phyloP scores from a whole-genome alignment of 805 yeast species.

The Cyberlindnera saturnus region DNA sequence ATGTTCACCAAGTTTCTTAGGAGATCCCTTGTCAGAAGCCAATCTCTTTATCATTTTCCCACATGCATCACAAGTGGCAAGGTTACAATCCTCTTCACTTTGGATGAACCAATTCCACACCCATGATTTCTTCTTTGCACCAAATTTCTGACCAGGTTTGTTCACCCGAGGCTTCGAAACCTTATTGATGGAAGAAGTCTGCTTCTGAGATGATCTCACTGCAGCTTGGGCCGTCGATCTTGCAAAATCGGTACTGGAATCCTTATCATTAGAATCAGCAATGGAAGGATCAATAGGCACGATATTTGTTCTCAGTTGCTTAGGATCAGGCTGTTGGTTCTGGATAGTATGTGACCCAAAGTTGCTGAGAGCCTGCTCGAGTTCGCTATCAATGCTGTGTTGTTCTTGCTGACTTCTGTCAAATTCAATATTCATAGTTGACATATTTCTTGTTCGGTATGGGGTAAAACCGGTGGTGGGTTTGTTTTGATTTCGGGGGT shows the following conservation, averaged over 20 bases:
- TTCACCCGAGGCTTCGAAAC: conserved; percentile 27
- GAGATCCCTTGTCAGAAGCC: conserved; percentile 50
- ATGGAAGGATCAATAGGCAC: conserved; percentile 24
- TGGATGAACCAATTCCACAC: conserved; percentile 60
- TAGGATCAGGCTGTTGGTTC: background rate
- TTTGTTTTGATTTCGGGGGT: too few species aligned
- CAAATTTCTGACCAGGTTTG: conserved; percentile 50
- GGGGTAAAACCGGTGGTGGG: conserved; percentile 2
- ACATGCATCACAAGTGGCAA: conserved; percentile 51
- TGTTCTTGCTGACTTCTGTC: conserved; percentile 6
- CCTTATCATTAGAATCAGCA: conserved; percentile 11
- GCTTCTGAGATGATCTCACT: conserved; percentile 13
- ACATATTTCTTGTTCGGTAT: conserved; percentile 3
- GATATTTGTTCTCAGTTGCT: background rate
- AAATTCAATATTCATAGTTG: conserved; percentile 8
- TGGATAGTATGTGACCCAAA: conserved; percentile 4
- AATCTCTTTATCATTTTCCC: conserved; percentile 42
- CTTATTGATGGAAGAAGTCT: conserved; percentile 5
- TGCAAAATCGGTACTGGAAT: conserved; percentile 8
- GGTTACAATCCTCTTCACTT: conserved; percentile 39
- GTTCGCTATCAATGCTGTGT: conserved; percentile 9
- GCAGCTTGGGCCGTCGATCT: conserved; percentile 20
- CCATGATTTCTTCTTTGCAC: conserved; percentile 59
- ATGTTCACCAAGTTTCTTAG: conserved; percentile 54
- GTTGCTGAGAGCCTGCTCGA: conserved; percentile 10